These are phyloP conservation scores for Ziziphus jujuba DNA, from an alignment of 306 rosid genomes.

Conservation along the genomic window DNA sequence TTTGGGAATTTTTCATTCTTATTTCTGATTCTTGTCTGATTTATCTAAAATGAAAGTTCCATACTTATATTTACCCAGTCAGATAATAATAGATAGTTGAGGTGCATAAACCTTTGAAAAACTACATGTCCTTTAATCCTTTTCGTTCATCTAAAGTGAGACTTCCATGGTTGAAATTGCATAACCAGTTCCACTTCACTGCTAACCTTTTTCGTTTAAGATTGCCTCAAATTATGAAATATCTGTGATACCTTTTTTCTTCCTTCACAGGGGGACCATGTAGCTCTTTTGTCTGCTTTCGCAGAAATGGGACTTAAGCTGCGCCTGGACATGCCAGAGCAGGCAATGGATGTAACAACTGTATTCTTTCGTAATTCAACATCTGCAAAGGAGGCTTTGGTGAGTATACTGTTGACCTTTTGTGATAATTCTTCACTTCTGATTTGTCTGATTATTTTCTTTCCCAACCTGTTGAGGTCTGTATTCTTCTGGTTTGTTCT, in stretches of 20 bases:
- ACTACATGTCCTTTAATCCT: too few relatives aligned
- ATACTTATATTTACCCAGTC: too few relatives aligned
- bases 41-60: too few relatives aligned
- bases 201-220: background rate
- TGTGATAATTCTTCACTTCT: slow-evolving; percentile 13
- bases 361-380: slow-evolving; percentile 81
- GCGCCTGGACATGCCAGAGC: slow-evolving; percentile 92
- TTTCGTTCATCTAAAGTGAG: too few relatives aligned
- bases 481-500: slow-evolving; percentile 16
- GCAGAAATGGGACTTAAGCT: slow-evolving; percentile 97
- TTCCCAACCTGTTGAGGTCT: background rate
- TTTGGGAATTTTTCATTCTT: too few relatives aligned
- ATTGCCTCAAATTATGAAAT: slow-evolving; percentile 19
- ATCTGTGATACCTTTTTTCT: slow-evolving; percentile 23
- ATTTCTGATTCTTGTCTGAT: too few relatives aligned
- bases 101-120: too few relatives aligned
- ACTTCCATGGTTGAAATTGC: background rate
- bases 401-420: slow-evolving; percentile 39
- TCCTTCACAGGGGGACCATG: slow-evolving; percentile 80
- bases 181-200: background rate
- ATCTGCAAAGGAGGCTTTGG: slow-evolving; percentile 67
- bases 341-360: slow-evolving; percentile 81
- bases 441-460: slow-evolving; percentile 10
- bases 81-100: too few relatives aligned
- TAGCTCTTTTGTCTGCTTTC: slow-evolving; percentile 91